phyloP scores from a whole-genome alignment of 768 basidiomycete species.

The Exsudoporus frostii region DNA sequence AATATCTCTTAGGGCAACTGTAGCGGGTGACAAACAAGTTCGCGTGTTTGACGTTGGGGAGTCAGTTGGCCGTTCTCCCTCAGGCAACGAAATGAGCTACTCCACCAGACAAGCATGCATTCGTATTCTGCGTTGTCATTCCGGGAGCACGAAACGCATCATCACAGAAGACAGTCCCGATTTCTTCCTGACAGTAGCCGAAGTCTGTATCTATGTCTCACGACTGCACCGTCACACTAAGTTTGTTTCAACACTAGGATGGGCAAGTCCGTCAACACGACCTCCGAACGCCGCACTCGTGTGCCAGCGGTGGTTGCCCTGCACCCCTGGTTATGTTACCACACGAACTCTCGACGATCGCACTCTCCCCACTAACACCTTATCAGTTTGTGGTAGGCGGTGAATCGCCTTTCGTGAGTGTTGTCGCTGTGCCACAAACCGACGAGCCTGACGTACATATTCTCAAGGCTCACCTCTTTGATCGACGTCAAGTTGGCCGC shows the following conservation, averaged over 20 bases:
- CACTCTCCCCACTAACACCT: conserved; percentile 74
- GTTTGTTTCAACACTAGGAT: conserved; percentile 50
- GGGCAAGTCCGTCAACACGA: conserved; percentile 89
- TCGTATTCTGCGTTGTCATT: conserved; percentile 67
- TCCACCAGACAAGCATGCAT: conserved; percentile 45
- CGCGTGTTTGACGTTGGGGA: conserved; percentile 72
- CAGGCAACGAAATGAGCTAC: conserved; percentile 46
- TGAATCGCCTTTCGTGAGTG: conserved; percentile 67
- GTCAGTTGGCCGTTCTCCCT: conserved; percentile 34
- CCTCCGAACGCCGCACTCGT: conserved; percentile 66
- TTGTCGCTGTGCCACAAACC: background rate
- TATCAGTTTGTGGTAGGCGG: conserved; percentile 87
- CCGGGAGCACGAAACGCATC: conserved; percentile 70
- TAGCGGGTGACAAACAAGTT: conserved; percentile 73
- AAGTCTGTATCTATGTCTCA: conserved; percentile 42
- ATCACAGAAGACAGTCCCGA: conserved; percentile 77
- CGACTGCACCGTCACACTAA: conserved; percentile 9
- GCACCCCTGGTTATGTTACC: conserved; percentile 65
- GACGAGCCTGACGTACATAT: background rate
- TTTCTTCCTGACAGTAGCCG: conserved; percentile 73
- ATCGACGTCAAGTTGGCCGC: conserved; percentile 69
- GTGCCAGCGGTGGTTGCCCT: conserved; percentile 56
- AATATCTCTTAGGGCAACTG: conserved; percentile 50
- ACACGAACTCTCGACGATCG: conserved; percentile 67
- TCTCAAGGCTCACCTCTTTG: conserved; percentile 51